Conservation (phyloP, 495 filamentous ascomycete genomes). For the Venustampulla echinocandica region DNA sequence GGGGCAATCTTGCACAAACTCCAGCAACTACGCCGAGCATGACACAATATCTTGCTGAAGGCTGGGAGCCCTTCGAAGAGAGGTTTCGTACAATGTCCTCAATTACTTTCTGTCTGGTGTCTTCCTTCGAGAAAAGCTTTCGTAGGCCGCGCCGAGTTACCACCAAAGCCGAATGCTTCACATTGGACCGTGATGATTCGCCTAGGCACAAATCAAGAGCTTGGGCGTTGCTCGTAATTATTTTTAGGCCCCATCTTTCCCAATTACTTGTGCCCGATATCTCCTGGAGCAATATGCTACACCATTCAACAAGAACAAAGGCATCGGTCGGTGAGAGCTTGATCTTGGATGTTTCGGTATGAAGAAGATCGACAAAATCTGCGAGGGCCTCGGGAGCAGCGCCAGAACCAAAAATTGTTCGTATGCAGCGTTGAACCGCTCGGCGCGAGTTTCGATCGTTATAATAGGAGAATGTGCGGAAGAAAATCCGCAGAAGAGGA, state of each 20-base stretch:
- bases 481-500: constrained; percentile 57
- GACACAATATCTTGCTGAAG: constrained; percentile 59
- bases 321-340: constrained; percentile 70
- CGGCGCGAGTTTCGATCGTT: constrained; percentile 72
- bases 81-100: constrained; percentile 55
- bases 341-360: constrained; percentile 59
- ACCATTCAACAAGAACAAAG: constrained; percentile 89
- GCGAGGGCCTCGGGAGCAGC: constrained; percentile 45
- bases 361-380: constrained; percentile 48
- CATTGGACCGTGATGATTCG: constrained; percentile 43
- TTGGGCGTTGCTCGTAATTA: constrained; percentile 53
- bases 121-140: constrained; percentile 51
- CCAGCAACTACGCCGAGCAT: constrained; percentile 79
- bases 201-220: constrained; percentile 70
- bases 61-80: constrained; percentile 50
- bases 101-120: constrained; percentile 50
- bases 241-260: constrained; percentile 55
- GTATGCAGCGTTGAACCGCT: constrained; percentile 70
- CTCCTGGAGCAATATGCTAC: constrained; percentile 61
- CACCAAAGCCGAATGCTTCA: constrained; percentile 59
- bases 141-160: constrained; percentile 67
- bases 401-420: constrained; percentile 45
- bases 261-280: constrained; percentile 45
- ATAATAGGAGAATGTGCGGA: constrained; percentile 82
- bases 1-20: constrained; percentile 62